phyloP scores from a whole-genome alignment of 345 rosid species.

The Sonneratia alba region DNA sequence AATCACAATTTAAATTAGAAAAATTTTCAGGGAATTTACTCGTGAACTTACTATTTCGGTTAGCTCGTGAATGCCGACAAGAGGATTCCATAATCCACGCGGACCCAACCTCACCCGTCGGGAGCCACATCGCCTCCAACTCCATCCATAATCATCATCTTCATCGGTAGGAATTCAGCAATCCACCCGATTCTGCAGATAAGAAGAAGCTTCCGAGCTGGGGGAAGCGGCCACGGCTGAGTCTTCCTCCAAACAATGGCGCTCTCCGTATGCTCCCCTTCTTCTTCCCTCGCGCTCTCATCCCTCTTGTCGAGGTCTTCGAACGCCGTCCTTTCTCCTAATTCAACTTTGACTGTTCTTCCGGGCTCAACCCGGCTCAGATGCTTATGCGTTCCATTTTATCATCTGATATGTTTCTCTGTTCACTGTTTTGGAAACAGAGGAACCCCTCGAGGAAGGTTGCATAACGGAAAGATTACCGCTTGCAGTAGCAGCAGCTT shows the following conservation, averaged over 20 bases:
- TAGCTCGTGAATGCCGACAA: no score
- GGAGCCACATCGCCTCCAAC: background rate
- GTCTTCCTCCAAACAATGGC: conserved; percentile 4
- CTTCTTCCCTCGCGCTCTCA: conserved; percentile 6
- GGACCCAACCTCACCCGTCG: background rate
- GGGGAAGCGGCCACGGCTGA: background rate
- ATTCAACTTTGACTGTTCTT: background rate
- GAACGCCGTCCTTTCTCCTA: background rate
- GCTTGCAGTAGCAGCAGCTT: conserved; percentile 2
- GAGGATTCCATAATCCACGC: background rate
- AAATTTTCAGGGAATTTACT: no score
- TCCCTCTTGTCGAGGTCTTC: conserved; percentile 2
- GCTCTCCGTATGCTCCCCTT: conserved; percentile 2
- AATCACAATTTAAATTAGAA: no score
- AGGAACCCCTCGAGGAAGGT: conserved; percentile 8
- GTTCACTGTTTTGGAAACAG: conserved; percentile 13
- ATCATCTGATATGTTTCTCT: background rate
- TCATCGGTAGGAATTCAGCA: background rate
- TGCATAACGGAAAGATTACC: conserved; percentile 4
- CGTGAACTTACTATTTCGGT: no score
- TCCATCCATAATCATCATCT: background rate
- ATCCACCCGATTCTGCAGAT: conserved; percentile 2
- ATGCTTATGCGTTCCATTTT: background rate
- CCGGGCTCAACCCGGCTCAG: background rate
- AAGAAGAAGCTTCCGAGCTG: conserved; percentile 1